These are phyloP conservation scores for Hygrophila difformis DNA, from an alignment of 257 asterid species.

Conservation along the genomic window DNA sequence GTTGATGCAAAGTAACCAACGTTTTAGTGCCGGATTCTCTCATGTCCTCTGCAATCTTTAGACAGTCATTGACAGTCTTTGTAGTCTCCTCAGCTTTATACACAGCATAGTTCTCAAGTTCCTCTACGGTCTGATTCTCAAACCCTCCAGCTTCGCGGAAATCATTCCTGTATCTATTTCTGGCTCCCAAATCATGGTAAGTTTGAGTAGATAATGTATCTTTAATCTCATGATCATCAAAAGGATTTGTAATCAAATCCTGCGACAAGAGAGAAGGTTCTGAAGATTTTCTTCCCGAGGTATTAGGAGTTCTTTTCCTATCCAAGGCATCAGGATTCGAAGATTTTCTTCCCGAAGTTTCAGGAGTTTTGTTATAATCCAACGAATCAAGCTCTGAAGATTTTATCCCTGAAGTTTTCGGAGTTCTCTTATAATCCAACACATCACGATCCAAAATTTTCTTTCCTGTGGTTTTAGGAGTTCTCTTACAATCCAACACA, in stretches of 20 bases:
- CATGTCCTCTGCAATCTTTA: slow-evolving; percentile 89
- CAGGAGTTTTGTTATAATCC: slow-evolving; percentile 33
- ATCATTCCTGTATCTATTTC: slow-evolving; percentile 56
- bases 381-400: too few species aligned
- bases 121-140: slow-evolving; percentile 65
- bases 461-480: slow-evolving; percentile 27
- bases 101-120: slow-evolving; percentile 65
- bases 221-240: slow-evolving; percentile 47
- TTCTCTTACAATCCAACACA: slow-evolving; percentile 31
- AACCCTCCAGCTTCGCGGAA: slow-evolving; percentile 69
- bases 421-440: slow-evolving; percentile 24
- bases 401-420: too few species aligned
- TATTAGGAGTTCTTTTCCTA: slow-evolving; percentile 33
- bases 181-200: slow-evolving; percentile 31
- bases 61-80: slow-evolving; percentile 50
- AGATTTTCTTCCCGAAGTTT: too few species aligned
- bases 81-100: slow-evolving; percentile 86
- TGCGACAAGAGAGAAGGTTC: slow-evolving; percentile 28
- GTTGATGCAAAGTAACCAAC: slow-evolving; percentile 76
- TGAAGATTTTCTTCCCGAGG: slow-evolving; percentile 42
- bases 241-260: slow-evolving; percentile 44
- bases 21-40: slow-evolving; percentile 87
- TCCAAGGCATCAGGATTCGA: too few species aligned
- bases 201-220: slow-evolving; percentile 33
- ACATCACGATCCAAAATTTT: too few species aligned